Evolutionary conservation across 345 rosid species (phyloP), one percentile per base, ranked within the genome.

Genomic region (Balakata baccata): DNA sequence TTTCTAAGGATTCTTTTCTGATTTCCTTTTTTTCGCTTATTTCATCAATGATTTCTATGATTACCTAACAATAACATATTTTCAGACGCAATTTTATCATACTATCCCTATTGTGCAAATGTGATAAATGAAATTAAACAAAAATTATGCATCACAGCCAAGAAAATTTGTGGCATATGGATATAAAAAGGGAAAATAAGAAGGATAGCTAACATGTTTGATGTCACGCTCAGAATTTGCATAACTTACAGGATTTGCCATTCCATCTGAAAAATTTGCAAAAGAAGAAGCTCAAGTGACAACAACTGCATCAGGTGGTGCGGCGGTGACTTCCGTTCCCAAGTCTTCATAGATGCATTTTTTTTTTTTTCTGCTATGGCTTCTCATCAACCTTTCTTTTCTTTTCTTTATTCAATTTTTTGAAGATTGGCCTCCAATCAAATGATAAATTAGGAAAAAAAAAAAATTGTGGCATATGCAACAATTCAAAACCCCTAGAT

Each of bases 261-360:
- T 94, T 94, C 98, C 98, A 94, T 94, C 91, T 89, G 97, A 89
- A 81, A 86, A 78, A 73, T 62, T 66, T 66, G 81, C 74, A 72
- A 74, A 77, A 72, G 74, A 76, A 80, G 79, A 77, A 72, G 81
- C 74, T 81, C 78, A 80, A 83, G 79, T 79, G 64, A 71, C 75
- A 72, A 75, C 77, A 83, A 81, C 79, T 79, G 85, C 88, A 89
- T 87, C 81, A 76, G 87, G 74, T 79, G 82, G 83, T 75, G 84
- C 81, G 80, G 83, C 85, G 79, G 83, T 77, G 82, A 83, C 80
- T 86, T 86, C 84, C 71, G 77, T 85, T 83, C 85, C 83, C 87
- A 83, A 80, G 90, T 90, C 98, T 87, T 89, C 98, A 94, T 91
- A 84, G 94, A 89, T 86, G 89, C 90, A 89, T n/a, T n/a, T 88